phyloP scores from a whole-genome alignment of 225 moss, liverwort and hornwort species.

The Polytrichum commune region DNA sequence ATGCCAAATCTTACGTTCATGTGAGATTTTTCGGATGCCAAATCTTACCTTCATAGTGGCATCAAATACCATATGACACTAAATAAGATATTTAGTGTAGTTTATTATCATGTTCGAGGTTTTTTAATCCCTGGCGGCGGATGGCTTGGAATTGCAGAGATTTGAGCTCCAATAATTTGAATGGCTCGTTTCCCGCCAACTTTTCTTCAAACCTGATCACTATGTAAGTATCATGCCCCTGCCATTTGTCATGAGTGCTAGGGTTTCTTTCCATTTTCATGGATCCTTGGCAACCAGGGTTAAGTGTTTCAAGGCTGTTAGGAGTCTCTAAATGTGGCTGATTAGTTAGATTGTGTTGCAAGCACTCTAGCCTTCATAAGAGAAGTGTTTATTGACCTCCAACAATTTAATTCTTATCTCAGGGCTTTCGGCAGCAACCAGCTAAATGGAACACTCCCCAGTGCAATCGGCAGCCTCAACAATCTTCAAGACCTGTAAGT shows the following conservation, averaged over 20 bases:
- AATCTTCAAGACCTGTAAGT: slow-evolving; percentile 31
- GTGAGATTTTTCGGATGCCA: slow-evolving; percentile 17
- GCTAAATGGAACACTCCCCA: slow-evolving; percentile 24
- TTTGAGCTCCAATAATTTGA: slow-evolving; percentile 42
- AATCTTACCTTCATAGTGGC: too few species aligned
- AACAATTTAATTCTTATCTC: slow-evolving; percentile 2
- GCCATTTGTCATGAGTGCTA: not conserved
- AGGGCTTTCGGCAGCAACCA: slow-evolving; percentile 40
- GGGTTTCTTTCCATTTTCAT: not conserved
- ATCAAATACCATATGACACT: too few species aligned
- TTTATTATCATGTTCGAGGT: not conserved
- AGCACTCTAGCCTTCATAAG: too few species aligned
- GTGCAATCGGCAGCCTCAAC: slow-evolving; percentile 9
- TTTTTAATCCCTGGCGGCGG: not conserved
- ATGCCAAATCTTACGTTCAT: slow-evolving; percentile 44
- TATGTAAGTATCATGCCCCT: slow-evolving; percentile 23
- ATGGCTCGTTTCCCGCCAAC: slow-evolving; percentile 24
- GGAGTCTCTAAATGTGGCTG: not conserved
- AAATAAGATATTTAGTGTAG: too few species aligned
- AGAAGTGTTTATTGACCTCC: not conserved
- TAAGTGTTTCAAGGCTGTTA: not conserved
- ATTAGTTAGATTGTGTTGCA: too few species aligned
- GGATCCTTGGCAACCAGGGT: not conserved
- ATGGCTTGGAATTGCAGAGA: slow-evolving; percentile 21
- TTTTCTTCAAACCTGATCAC: slow-evolving; percentile 21